phyloP scores from a whole-genome alignment of 345 rosid species.

The Hevea brasiliensis region DNA sequence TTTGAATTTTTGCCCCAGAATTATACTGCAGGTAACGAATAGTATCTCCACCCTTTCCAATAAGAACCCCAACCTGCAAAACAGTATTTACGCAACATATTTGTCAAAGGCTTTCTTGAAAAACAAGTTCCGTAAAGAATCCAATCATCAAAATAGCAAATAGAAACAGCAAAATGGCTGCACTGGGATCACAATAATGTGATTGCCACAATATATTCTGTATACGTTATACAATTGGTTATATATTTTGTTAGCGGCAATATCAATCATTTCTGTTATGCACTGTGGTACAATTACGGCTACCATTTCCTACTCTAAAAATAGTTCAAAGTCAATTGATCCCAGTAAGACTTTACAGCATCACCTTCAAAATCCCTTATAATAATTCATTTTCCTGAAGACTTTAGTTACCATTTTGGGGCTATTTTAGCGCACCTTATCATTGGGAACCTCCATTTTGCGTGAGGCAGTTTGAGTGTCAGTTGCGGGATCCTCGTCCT shows the following conservation, averaged over 20 bases:
- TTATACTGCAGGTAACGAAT: conserved; percentile 70
- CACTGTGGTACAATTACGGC: not conserved
- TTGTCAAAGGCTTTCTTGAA: not conserved
- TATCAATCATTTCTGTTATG: not conserved
- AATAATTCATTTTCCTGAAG: too few relatives aligned
- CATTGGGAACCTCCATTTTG: conserved; percentile 77
- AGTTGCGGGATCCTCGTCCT: conserved; percentile 21
- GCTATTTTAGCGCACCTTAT: conserved; percentile 49
- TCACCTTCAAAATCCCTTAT: not conserved
- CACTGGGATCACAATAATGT: not conserved
- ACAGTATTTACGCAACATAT: conserved; percentile 6
- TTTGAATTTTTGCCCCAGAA: conserved; percentile 94
- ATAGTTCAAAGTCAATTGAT: too few relatives aligned
- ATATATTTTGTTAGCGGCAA: not conserved
- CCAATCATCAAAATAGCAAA: not conserved
- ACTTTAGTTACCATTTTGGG: too few relatives aligned
- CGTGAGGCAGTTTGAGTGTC: conserved; percentile 46
- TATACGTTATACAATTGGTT: too few relatives aligned
- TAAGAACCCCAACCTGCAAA: conserved; percentile 83
- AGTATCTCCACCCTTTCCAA: conserved; percentile 93
- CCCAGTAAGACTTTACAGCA: too few relatives aligned
- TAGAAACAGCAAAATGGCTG: not conserved
- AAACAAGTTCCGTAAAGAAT: not conserved
- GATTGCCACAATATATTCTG: too few relatives aligned
- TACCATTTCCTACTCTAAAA: not conserved